Conservation (phyloP, 192 early-diverging fungal species). For the Allomyces macrogynus region DNA sequence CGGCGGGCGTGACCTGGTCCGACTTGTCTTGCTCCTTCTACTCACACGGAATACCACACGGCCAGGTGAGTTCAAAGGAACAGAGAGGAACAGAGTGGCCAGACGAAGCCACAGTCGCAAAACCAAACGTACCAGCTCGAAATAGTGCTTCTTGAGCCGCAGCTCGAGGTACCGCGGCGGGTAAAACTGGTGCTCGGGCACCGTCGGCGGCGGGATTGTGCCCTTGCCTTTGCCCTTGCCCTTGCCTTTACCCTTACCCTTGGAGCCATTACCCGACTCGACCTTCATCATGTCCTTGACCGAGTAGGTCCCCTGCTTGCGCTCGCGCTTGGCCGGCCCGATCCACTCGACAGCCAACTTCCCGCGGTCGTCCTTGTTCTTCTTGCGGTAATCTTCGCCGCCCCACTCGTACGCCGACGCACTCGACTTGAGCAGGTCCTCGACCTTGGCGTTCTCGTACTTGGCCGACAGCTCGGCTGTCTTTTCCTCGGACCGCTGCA, state of each 20-base stretch:
- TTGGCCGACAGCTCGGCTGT: slow-evolving; percentile 73
- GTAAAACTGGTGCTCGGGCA: slow-evolving; percentile 82
- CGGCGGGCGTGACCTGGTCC: slow-evolving; percentile 6
- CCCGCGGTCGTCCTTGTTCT: slow-evolving; percentile 11
- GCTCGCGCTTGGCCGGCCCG: slow-evolving; percentile 81
- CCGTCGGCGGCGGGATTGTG: no score
- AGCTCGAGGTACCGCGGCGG: slow-evolving; percentile 54
- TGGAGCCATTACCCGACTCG: no score
- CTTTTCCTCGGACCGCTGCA: slow-evolving; percentile 65
- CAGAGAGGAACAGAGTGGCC: no score
- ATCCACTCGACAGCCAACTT: slow-evolving; percentile 40
- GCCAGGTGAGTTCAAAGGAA: no score
- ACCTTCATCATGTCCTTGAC: slow-evolving; percentile 37
- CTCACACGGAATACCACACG: no score
- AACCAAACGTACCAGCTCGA: slow-evolving; percentile 24
- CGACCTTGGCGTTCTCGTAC: slow-evolving; percentile 74
- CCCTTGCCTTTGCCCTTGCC: no score
- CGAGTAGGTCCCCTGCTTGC: slow-evolving; percentile 64
- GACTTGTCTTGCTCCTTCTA: no score
- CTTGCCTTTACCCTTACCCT: no score
- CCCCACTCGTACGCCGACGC: slow-evolving; percentile 84
- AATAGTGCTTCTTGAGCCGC: slow-evolving; percentile 60
- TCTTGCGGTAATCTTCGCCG: slow-evolving; percentile 81
- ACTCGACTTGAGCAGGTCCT: slow-evolving; percentile 82
- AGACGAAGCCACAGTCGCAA: no score